Percentiles rank a stretch among this genome's conserved stretches.
phyloP scores from a whole-genome alignment of 1,284 basidiomycete species.

The Amylostereum areolatum region DNA sequence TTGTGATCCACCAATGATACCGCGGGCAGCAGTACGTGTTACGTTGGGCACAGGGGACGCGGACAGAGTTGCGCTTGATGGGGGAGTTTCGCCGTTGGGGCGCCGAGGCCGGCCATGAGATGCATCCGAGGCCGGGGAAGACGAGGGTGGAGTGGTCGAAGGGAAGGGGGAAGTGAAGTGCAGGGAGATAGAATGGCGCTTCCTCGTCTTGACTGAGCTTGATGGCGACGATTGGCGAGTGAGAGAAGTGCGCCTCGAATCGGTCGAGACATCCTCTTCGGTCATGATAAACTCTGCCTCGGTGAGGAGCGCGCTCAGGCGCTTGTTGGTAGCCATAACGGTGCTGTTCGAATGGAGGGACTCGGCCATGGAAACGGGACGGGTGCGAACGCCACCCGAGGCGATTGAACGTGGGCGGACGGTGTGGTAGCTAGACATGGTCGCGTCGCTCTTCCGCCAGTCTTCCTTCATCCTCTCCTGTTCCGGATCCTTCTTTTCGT shows the following conservation, averaged over 20 bases:
- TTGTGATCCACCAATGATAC: slow-evolving; percentile 33
- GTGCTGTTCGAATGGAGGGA: slow-evolving; percentile 68
- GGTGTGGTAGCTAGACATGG: slow-evolving; percentile 59
- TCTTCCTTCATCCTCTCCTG: slow-evolving; percentile 44
- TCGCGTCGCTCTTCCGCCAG: slow-evolving; percentile 72
- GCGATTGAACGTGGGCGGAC: slow-evolving; percentile 48
- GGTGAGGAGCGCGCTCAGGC: slow-evolving; percentile 59
- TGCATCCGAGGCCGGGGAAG: slow-evolving; percentile 1
- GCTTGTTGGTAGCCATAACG: slow-evolving; percentile 53
- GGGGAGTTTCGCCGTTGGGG: too few species aligned
- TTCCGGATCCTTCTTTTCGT: slow-evolving; percentile 18
- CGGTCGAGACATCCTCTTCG: slow-evolving; percentile 24
- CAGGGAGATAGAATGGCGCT: slow-evolving; percentile 39
- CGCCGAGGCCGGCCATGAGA: background rate
- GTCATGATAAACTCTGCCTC: slow-evolving; percentile 51
- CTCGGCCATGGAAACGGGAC: slow-evolving; percentile 70
- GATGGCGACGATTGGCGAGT: slow-evolving; percentile 18
- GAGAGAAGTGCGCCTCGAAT: slow-evolving; percentile 14
- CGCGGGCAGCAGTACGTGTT: slow-evolving; percentile 34
- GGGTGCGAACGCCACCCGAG: slow-evolving; percentile 34
- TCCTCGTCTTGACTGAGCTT: slow-evolving; percentile 10
- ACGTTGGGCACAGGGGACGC: slow-evolving; percentile 30
- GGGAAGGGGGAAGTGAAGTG: slow-evolving; percentile 31
- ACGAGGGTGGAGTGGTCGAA: slow-evolving; percentile 1
- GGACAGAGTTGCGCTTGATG: background rate